These are phyloP conservation scores for Pestalotiopsis sp. DNA, from an alignment of 2,329 filamentous ascomycete species.

Conservation along the genomic window DNA sequence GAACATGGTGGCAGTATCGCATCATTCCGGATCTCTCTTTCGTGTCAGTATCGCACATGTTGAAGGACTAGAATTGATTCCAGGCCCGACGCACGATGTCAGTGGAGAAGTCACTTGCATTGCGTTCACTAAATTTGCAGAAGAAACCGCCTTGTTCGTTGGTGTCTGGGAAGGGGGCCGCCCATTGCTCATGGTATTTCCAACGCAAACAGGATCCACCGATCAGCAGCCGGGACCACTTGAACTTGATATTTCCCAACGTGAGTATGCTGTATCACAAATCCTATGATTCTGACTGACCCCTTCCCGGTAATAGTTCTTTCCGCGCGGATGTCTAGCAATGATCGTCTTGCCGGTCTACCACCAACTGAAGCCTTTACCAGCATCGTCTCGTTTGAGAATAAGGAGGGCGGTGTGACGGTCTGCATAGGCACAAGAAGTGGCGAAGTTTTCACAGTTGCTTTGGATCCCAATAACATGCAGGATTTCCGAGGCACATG, in stretches of 20 bases:
- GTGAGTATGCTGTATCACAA: constrained; percentile 16
- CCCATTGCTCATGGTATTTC: constrained; percentile 24
- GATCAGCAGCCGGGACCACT: constrained; percentile 10
- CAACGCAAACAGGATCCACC: constrained; percentile 14
- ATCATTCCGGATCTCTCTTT: constrained; percentile 38
- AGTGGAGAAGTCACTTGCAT: constrained; percentile 55
- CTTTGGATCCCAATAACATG: constrained; percentile 21
- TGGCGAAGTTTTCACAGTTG: constrained; percentile 51
- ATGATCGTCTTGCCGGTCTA: neutral
- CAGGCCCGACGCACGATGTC: constrained; percentile 34
- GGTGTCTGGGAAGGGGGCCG: constrained; percentile 23
- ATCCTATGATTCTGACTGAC: neutral
- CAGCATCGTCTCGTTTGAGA: constrained; percentile 42
- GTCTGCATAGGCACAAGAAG: constrained; percentile 53
- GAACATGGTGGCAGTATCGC: constrained; percentile 45
- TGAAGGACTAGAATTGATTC: constrained; percentile 34
- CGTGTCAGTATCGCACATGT: constrained; percentile 42
- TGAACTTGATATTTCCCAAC: constrained; percentile 13
- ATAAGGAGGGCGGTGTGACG: constrained; percentile 28
- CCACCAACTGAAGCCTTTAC: constrained; percentile 46
- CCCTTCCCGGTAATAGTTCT: neutral
- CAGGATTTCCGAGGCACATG: constrained; percentile 15
- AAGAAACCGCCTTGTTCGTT: constrained; percentile 22
- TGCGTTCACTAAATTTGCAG: constrained; percentile 21
- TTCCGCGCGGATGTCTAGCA: neutral